Conservation (phyloP, 176 grass and related monocot species). For the Rhynchospora breviuscula region DNA sequence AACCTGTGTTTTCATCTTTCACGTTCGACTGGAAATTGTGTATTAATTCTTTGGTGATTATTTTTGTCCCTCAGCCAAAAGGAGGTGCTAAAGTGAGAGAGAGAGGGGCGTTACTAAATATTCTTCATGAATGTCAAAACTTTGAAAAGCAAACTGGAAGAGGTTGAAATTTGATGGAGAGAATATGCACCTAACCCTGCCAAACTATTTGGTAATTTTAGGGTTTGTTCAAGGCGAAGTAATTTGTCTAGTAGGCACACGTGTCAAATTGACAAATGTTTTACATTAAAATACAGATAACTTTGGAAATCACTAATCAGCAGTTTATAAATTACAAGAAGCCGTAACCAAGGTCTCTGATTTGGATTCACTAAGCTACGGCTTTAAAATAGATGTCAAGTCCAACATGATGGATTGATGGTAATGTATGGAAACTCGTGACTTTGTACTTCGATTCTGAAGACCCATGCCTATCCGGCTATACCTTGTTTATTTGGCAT, state of each 20-base stretch:
- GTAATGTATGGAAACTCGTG: neutral
- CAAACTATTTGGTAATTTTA: constrained; percentile 24
- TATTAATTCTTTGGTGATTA: neutral
- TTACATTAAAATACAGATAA: neutral
- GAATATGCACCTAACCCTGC: constrained; percentile 57
- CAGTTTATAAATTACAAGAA: neutral
- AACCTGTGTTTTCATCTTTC: neutral
- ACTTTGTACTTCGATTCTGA: neutral
- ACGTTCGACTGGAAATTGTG: neutral
- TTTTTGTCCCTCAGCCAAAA: neutral
- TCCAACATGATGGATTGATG: too few species aligned
- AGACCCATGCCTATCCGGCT: neutral
- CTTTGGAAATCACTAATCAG: neutral
- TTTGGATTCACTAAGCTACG: neutral
- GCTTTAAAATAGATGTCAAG: neutral
- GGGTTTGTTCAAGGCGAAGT: neutral
- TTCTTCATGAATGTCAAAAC: neutral
- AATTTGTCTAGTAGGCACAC: constrained; percentile 19
- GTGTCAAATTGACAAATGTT: constrained; percentile 11
- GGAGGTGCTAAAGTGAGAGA: neutral
- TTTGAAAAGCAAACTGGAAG: neutral
- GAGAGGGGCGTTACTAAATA: neutral
- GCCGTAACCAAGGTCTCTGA: neutral
- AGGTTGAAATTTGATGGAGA: constrained; percentile 20
- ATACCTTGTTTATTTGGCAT: neutral